phyloP scores from a whole-genome alignment of 129 eudicot species.

The Deinandra increscens region DNA sequence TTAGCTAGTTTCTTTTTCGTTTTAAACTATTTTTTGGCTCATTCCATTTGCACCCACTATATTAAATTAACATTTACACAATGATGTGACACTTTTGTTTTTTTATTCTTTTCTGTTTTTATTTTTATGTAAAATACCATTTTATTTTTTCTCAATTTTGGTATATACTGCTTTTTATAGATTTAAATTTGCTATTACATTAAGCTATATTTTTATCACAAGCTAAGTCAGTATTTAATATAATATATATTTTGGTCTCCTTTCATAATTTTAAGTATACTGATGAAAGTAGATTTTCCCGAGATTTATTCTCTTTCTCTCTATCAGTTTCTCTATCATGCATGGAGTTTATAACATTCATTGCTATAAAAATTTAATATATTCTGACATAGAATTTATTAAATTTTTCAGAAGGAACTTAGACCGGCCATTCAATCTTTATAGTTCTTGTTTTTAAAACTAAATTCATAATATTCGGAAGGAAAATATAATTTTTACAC shows the following conservation, averaged over 20 bases:
- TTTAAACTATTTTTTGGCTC: neutral
- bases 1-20: neutral
- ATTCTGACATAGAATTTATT: neutral
- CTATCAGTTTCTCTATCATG: too few relatives aligned
- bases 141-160: neutral
- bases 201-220: neutral
- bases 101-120: neutral
- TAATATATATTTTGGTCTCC: neutral
- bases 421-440: neutral
- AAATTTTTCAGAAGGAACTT: neutral
- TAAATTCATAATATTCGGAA: neutral
- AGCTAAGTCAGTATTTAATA: neutral
- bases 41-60: neutral
- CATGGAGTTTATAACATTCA: neutral
- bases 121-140: neutral
- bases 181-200: neutral
- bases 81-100: conserved; percentile 1
- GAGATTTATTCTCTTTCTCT: too few relatives aligned
- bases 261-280: neutral
- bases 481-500: too few relatives aligned
- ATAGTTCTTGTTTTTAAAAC: neutral
- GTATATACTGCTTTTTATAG: too few relatives aligned
- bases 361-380: neutral
- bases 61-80: neutral
- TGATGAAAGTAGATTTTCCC: neutral